Evolutionary conservation across 805 yeast species (phyloP).

Genomic region (Candida ipomoeae): DNA sequence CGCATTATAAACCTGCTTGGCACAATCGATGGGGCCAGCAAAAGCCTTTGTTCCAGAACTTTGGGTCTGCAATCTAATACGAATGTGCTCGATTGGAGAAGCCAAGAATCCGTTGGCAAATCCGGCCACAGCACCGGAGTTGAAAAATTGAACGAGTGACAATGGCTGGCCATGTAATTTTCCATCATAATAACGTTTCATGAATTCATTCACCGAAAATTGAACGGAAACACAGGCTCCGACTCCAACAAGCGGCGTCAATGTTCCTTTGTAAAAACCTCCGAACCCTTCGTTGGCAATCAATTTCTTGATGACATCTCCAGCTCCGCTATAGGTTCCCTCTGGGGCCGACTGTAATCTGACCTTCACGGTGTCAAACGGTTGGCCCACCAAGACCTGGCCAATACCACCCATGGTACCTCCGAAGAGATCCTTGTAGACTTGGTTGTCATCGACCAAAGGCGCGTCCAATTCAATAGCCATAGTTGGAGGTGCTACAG

Average conservation of each 20-base stretch:
- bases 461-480: slow-evolving; percentile 44
- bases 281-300: slow-evolving; percentile 42
- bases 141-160: slow-evolving; percentile 62
- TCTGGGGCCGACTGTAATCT: slow-evolving; percentile 83
- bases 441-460: slow-evolving; percentile 36
- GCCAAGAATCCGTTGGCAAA: slow-evolving; percentile 85
- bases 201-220: slow-evolving; percentile 89
- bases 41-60: slow-evolving; percentile 49
- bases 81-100: slow-evolving; percentile 90
- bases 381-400: slow-evolving; percentile 94
- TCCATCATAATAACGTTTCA: slow-evolving; percentile 71
- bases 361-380: slow-evolving; percentile 93
- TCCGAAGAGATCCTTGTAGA: slow-evolving; percentile 74
- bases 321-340: slow-evolving; percentile 67
- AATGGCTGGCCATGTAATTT: slow-evolving; percentile 46
- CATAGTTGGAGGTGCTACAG: slow-evolving; percentile 19
- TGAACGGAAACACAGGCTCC: slow-evolving; percentile 97
- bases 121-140: slow-evolving; percentile 90
- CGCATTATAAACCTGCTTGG: slow-evolving; percentile 49
- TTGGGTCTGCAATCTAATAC: slow-evolving; percentile 92
- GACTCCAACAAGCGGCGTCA: slow-evolving; percentile 49
- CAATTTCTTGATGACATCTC: slow-evolving; percentile 71
- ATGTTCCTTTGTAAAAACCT: slow-evolving; percentile 44
- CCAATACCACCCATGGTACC: slow-evolving; percentile 96
- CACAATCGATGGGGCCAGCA: slow-evolving; percentile 72